Conservation (phyloP, 78 protist species). For the Polysphondylium violaceum region DNA sequence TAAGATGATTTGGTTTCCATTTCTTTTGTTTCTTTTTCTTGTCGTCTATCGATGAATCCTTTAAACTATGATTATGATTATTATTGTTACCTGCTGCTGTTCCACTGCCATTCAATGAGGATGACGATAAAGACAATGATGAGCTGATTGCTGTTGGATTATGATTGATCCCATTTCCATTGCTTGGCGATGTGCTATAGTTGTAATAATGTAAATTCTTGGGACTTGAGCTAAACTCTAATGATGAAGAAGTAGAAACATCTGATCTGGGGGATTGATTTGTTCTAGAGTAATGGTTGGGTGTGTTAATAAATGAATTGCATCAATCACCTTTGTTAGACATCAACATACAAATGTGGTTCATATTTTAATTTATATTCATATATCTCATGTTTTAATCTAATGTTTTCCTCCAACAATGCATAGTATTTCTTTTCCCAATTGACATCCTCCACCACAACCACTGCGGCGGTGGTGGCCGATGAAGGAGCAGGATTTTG, state of each 20-base stretch:
- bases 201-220: neutral
- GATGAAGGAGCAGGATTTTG: no score
- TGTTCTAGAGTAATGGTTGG: neutral
- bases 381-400: neutral
- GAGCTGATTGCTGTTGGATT: no score
- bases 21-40: neutral
- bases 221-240: neutral
- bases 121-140: no score
- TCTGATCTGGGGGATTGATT: neutral
- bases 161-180: no score
- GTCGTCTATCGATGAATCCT: neutral
- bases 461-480: no score
- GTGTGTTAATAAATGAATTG: no score
- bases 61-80: neutral
- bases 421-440: conserved; percentile 23
- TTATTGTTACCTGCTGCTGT: neutral
- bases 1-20: neutral
- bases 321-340: no score
- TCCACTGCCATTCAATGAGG: neutral
- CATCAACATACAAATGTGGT: neutral
- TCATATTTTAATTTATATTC: conserved; percentile 31
- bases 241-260: neutral
- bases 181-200: neutral
- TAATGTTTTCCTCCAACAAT: conserved; percentile 16
- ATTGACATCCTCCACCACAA: no score